Conservation (phyloP, 2,329 filamentous ascomycete species). For the Cytospora leucostoma region DNA sequence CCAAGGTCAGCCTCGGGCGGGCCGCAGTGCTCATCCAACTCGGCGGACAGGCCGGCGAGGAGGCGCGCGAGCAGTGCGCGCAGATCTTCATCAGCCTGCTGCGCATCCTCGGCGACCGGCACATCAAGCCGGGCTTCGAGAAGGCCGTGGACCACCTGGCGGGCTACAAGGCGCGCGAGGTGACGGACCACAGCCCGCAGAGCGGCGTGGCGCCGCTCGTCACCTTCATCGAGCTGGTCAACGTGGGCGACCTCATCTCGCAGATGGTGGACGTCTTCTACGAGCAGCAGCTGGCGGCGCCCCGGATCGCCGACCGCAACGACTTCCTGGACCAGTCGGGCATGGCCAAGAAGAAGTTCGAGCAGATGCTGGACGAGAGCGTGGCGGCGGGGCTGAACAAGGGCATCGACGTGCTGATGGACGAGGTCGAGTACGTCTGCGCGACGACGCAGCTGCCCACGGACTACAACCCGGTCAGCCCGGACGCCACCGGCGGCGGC, state of each 20-base stretch:
- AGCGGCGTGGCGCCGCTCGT: conserved; percentile 85
- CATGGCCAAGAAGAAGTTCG: conserved; percentile 96
- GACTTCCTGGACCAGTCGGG: conserved; percentile 92
- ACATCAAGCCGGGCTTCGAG: conserved; percentile 91
- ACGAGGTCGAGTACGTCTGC: conserved; percentile 94
- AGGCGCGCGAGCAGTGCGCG: conserved; percentile 85
- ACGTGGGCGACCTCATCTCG: conserved; percentile 94
- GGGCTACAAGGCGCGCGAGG: conserved; percentile 85
- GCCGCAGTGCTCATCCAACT: conserved; percentile 80
- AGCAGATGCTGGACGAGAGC: conserved; percentile 96
- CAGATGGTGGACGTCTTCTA: conserved; percentile 99
- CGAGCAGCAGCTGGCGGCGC: conserved; percentile 82
- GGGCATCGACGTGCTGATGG: conserved; percentile 97
- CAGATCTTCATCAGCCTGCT: conserved; percentile 84
- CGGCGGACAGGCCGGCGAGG: conserved; percentile 76
- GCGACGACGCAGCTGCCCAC: conserved; percentile 82
- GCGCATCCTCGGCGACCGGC: conserved; percentile 78
- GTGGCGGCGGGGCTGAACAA: conserved; percentile 95
- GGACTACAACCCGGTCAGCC: conserved; percentile 78
- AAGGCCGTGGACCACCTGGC: conserved; percentile 90
- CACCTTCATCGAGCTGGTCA: conserved; percentile 95
- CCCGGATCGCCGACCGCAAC: conserved; percentile 84
- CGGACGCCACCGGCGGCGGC: conserved; percentile 35
- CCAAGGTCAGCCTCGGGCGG: conserved; percentile 84
- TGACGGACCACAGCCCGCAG: conserved; percentile 64